A percentile compares a stretch with the other conserved stretches of the same genome.
These are phyloP conservation scores for Trichosporon faecale DNA, from an alignment of 1,284 basidiomycete species.

Conservation along the genomic window DNA sequence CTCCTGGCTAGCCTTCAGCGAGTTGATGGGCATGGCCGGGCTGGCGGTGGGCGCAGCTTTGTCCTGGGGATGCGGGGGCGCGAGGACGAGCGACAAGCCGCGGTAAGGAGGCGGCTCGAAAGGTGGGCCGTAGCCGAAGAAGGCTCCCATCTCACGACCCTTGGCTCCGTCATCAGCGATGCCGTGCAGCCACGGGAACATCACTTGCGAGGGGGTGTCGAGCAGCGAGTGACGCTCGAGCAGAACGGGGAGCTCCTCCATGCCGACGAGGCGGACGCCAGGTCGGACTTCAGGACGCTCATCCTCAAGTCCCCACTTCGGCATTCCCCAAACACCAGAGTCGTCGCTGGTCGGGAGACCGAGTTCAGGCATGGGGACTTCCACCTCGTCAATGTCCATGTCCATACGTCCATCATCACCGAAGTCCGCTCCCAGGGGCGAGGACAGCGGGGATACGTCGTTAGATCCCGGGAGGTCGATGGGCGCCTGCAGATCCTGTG, in stretches of 20 bases:
- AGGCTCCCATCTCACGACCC: slow-evolving; percentile 47
- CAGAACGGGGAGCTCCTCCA: slow-evolving; percentile 45
- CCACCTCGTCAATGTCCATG: slow-evolving; percentile 31
- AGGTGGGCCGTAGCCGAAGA: slow-evolving; percentile 49
- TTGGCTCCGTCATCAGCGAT: slow-evolving; percentile 50
- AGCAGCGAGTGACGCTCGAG: slow-evolving; percentile 45
- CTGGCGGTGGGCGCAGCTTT: slow-evolving; percentile 15
- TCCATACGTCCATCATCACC: slow-evolving; percentile 4
- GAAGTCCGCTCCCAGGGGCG: slow-evolving; percentile 14
- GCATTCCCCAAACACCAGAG: slow-evolving; percentile 47
- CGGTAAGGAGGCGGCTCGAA: slow-evolving; percentile 50
- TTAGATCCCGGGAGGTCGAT: background rate
- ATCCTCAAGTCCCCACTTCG: slow-evolving; percentile 47
- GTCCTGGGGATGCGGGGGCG: slow-evolving; percentile 41
- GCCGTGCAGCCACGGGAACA: slow-evolving; percentile 53
- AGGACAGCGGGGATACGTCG: slow-evolving; percentile 16
- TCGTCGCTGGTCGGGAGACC: slow-evolving; percentile 24
- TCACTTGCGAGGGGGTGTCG: slow-evolving; percentile 48
- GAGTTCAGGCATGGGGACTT: slow-evolving; percentile 22
- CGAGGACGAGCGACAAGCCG: slow-evolving; percentile 44
- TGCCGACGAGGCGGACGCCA: slow-evolving; percentile 45
- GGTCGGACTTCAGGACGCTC: slow-evolving; percentile 44
- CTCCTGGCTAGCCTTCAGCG: background rate
- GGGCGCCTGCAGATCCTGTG: background rate
- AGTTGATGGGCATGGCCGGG: background rate